Evolutionary conservation across 2,329 filamentous ascomycete genomes (phyloP).

Genomic region (Trichoderma brevicompactum): DNA sequence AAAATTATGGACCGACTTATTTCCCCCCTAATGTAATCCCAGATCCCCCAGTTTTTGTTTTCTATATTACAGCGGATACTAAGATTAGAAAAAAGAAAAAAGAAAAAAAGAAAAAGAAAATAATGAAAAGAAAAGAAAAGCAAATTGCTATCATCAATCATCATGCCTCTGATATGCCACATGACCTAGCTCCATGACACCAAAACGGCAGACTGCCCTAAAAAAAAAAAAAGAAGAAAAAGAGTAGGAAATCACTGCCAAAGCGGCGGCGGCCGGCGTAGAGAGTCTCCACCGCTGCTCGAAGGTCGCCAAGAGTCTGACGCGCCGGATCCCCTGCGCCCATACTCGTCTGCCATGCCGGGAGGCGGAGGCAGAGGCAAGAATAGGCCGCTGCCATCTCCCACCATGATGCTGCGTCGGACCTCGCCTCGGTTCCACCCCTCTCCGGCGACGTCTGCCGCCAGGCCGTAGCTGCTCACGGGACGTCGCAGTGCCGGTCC

Average conservation of each 20-base stretch:
- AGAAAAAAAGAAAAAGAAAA: not conserved
- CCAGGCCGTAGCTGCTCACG: conserved; percentile 61
- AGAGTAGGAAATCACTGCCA: not conserved
- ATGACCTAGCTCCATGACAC: conserved; percentile 14
- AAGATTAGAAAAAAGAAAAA: not conserved
- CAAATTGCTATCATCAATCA: conserved; percentile 23
- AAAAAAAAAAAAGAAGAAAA: not conserved
- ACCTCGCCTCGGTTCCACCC: conserved; percentile 59
- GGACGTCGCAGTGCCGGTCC: conserved; percentile 46
- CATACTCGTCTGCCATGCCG: not conserved
- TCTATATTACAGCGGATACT: conserved; percentile 21
- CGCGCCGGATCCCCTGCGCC: conserved; percentile 21
- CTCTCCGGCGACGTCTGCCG: conserved; percentile 53
- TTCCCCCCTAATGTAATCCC: conserved; percentile 9
- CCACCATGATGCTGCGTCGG: conserved; percentile 59
- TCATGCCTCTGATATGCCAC: conserved; percentile 23
- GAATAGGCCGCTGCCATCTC: conserved; percentile 57
- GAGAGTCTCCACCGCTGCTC: conserved; percentile 27
- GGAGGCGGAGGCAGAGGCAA: conserved; percentile 52
- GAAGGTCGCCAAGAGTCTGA: conserved; percentile 39
- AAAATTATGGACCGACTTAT: conserved; percentile 13
- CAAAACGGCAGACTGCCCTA: conserved; percentile 3
- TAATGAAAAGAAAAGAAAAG: not conserved
- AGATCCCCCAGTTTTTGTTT: conserved; percentile 3
- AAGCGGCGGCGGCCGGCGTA: conserved; percentile 20